Percentiles rank a stretch among this genome's conserved stretches.
These are phyloP conservation scores for Rhodotorula taiwanensis DNA, from an alignment of 768 basidiomycete genomes.

Conservation along the genomic window DNA sequence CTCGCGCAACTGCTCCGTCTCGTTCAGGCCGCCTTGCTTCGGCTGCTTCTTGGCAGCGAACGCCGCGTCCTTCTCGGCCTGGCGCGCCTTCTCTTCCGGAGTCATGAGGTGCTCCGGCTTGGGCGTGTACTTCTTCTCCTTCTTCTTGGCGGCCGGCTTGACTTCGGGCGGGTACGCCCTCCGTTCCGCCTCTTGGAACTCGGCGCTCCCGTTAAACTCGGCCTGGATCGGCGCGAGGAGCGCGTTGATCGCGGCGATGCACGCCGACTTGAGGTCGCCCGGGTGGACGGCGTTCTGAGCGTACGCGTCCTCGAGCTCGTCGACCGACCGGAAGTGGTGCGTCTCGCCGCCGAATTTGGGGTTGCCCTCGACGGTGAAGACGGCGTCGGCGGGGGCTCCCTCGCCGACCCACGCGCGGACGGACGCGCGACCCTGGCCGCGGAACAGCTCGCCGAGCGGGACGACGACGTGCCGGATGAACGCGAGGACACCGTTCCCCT, in stretches of 20 bases:
- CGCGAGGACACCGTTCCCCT: conserved; percentile 62
- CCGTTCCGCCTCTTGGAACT: conserved; percentile 69
- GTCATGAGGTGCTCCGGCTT: conserved; percentile 37
- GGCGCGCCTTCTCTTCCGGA: conserved; percentile 28
- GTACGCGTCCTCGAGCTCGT: conserved; percentile 66
- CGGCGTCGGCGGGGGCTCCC: conserved; percentile 65
- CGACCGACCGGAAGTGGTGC: conserved; percentile 63
- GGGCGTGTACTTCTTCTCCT: conserved; percentile 48
- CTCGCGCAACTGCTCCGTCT: conserved; percentile 18
- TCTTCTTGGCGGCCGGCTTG: conserved; percentile 51
- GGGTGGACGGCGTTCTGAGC: conserved; percentile 73
- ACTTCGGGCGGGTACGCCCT: conserved; percentile 66
- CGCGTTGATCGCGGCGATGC: conserved; percentile 63
- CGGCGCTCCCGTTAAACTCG: conserved; percentile 65
- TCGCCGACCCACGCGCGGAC: conserved; percentile 29
- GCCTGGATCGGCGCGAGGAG: conserved; percentile 74
- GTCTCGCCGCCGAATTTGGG: conserved; percentile 57
- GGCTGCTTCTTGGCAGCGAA: conserved; percentile 9
- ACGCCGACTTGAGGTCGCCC: conserved; percentile 74
- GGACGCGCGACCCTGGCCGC: conserved; percentile 12
- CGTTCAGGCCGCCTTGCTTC: conserved; percentile 7
- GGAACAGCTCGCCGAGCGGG: conserved; percentile 46
- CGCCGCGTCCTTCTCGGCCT: conserved; percentile 16
- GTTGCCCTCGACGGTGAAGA: conserved; percentile 71
- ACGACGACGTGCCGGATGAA: conserved; percentile 49